Base-by-base conservation (phyloP, 495 filamentous ascomycete genomes). In the Hyaloscypha bicolor region DNA sequence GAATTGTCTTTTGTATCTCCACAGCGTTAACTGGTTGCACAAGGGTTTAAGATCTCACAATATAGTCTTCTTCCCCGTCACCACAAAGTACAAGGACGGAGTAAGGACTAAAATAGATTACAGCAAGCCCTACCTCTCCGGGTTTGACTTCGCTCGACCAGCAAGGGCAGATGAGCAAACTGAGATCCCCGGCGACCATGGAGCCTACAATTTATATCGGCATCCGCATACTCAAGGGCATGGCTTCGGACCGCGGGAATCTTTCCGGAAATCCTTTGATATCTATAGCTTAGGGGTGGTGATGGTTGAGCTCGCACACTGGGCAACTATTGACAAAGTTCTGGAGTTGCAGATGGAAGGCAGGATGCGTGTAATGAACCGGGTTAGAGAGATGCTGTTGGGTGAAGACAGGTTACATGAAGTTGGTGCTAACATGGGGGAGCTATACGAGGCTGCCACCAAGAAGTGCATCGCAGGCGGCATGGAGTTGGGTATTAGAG, bases 21-120 rank as follows among this genome's bases (percentile, higher is more conserved):
- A 88, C 59, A 77, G 82, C 0, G 81, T 86, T 2, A 82, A 84
- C 59, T 88, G 83, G 85, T 71, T 87, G 31, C 86, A 87, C 76
- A 88, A 87, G 71, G 82, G 82, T 3, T 70, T 88, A 1, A 79
- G 83, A 31, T 81, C 78, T 57, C 75, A 82, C 39, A 85, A 84
- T 63, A 77, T 87, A 51, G 61, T 87, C 16, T 86, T 87, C 72
- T 77, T 87, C 52, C 35, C 35, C 0, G 35, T 37, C 35, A 37
- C 35, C 35, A 37, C 35, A 12, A 37, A 37, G 35, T 37, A 6
- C 8, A 37, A 37, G 35, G 39, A 45, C 4, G 22, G 9, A 25
- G 32, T 31, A 53, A 67, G 4, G 42, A 74, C 8, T 70, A 69
- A 22, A 58, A 63, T 71, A 42, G 32, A 75, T 48, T 75, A 76